Evolutionary conservation across 306 rosid species (phyloP), one percentile per base, ranked within the genome.

Genomic region (Rosa rugosa): DNA sequence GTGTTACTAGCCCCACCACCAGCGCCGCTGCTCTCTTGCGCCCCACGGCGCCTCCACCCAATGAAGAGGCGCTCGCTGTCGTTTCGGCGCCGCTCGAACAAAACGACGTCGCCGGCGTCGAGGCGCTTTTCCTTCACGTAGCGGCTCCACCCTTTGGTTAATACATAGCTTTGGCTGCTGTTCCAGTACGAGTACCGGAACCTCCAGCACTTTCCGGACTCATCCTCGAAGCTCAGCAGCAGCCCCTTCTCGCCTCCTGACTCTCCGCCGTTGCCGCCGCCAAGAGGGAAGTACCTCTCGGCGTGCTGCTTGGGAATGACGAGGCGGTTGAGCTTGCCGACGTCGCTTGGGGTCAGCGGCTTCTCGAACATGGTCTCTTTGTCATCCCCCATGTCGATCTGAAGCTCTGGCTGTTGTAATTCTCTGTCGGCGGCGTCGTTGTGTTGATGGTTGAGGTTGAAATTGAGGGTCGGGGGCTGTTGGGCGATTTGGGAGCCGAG

Each of bases 141-240:
- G 54, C 99, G 94, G 87, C 96, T 91, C 99, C 99, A 95, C 0
- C 99, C 99, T 8, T 95, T 95, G 17, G 99, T 95, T 11, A 95
- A 63, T 0, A 95, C 99, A 53, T 95, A 95, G 88, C 99, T 95
- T 81, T 95, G 99, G 78, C 99, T 95, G 23, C 98, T 92, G 77
- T 95, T 95, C 99, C 99, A 95, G 66, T 95, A 95, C 0, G 99
- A 95, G 89, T 95, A 95, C 25, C 99, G 96, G 80, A 95, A 95
- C 17, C 98, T 77, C 99, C 99, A 95, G 25, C 87, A 80, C 91
- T 95, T 95, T 0, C 97, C 98, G 0, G 84, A 86, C 89, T 95
- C 99, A 73, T 95, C 99, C 84, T 92, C 98, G 87, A 95, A 95
- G 80, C 91, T 91, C 76, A 95, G 96, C 0, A 93, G 60, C 57